These are phyloP conservation scores for Arctostaphylos glauca DNA, from an alignment of 148 eudicot species.

Conservation along the genomic window DNA sequence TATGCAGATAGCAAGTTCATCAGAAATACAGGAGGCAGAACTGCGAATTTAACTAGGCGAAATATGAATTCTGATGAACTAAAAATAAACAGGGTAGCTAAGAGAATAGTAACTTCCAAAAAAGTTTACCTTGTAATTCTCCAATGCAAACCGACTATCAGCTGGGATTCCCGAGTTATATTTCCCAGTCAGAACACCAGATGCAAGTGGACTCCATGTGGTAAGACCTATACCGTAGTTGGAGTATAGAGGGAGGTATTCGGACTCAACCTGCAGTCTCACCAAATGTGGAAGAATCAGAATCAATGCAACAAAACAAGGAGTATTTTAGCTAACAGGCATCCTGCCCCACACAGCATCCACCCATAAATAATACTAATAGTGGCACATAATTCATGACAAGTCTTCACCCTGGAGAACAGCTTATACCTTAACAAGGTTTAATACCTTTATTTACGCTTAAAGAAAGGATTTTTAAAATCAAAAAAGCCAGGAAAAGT, in stretches of 20 bases:
- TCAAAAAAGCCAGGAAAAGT: too few relatives aligned
- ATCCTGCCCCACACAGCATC: not conserved
- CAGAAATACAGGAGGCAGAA: not conserved
- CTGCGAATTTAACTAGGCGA: not conserved
- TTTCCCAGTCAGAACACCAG: slow-evolving; percentile 95
- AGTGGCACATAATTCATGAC: not conserved
- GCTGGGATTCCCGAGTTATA: slow-evolving; percentile 67
- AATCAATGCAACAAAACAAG: not conserved
- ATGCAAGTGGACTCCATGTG: slow-evolving; percentile 98
- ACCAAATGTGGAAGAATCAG: not conserved
- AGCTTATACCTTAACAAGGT: too few relatives aligned
- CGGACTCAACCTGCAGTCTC: slow-evolving; percentile 75
- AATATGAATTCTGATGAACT: not conserved
- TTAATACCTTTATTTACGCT: too few relatives aligned
- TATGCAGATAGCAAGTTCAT: not conserved
- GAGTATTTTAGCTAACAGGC: not conserved
- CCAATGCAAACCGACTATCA: slow-evolving; percentile 87
- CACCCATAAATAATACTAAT: not conserved
- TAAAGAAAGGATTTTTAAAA: too few relatives aligned
- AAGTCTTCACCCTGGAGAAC: not conserved
- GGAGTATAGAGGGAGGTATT: slow-evolving; percentile 71
- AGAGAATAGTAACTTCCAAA: not conserved
- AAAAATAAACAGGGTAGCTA: not conserved
- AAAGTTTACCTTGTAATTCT: slow-evolving; percentile 77
- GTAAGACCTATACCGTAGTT: slow-evolving; percentile 92